Evolutionary conservation across 192 early-diverging fungal species (phyloP), one percentile per base, ranked within the genome.

Genomic region (Backusella morwellensis): DNA sequence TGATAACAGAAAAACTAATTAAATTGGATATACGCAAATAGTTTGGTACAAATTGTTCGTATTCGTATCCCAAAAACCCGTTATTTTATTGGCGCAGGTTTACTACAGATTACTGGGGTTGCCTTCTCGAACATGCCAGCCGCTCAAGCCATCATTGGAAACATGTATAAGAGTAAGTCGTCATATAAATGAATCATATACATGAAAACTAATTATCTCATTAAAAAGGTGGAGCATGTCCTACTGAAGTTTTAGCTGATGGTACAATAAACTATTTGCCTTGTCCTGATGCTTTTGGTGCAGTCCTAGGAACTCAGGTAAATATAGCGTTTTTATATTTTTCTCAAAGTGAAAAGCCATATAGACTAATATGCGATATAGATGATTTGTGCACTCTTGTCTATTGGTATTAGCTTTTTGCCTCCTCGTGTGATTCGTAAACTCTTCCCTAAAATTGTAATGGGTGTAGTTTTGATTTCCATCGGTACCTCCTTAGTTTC

Each of bases 391-490:
- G 79, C 80, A 40, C 38, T 87, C 9, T 68, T 89, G 35, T 83
- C 82, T 8, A 80, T 89, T 26, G 32, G 74, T 14, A 74, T 89
- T 15, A 87, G 86, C 4, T 86, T 87, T 44, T 17, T 89, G 32
- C 88, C 88, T 52, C 86, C 85, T 47, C 80, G 75, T 29, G 77
- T 71, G 0, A 71, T 89, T 35, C 84, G 87, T 70, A 84, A 78
- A 67, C 68, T 89, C 54, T 89, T 89, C 56, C 88, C 88, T 8
- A 88, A 88, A 21, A 85, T 89, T 74, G 88, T 89, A 14, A 87
- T 88, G 15, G 88, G 88, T 76, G 78, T 80, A 15, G 86, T 85
- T 9, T 82, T 89, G 19, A 74, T 84, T 40, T 41, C 88, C 76
- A 87, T 89, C 11, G 88, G 88, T 26, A 80, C 84, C 9, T 76